These are phyloP conservation scores for Pyrenophora tritici-repentis DNA, from an alignment of 2,329 filamentous ascomycete species.

Conservation along the genomic window DNA sequence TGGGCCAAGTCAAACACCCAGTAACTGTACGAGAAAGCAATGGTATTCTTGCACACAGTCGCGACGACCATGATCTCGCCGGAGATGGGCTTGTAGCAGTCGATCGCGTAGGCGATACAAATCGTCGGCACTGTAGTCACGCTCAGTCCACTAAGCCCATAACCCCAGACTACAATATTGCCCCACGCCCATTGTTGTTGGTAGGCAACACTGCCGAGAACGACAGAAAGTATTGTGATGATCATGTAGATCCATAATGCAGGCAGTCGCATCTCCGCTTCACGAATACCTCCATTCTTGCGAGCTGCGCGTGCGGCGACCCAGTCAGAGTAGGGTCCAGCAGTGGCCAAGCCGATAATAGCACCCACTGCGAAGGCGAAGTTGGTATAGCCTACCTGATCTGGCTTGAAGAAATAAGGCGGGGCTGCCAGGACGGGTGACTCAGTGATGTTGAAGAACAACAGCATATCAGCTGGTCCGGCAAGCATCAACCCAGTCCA, in stretches of 20 bases:
- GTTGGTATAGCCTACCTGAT: conserved; percentile 57
- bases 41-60: conserved; percentile 53
- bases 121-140: conserved; percentile 53
- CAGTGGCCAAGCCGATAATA: conserved; percentile 59
- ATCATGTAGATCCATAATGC: conserved; percentile 54
- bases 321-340: conserved; percentile 63
- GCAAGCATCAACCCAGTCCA: conserved; percentile 45
- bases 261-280: conserved; percentile 63
- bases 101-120: conserved; percentile 52
- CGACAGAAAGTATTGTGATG: conserved; percentile 55
- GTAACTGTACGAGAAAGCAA: conserved; percentile 51
- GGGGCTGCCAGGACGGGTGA: conserved; percentile 53
- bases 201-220: conserved; percentile 57
- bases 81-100: conserved; percentile 54
- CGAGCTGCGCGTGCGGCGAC: conserved; percentile 59
- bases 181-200: conserved; percentile 56
- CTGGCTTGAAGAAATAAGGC: conserved; percentile 53
- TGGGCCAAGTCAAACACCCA: conserved; percentile 50
- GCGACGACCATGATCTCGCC: conserved; percentile 54
- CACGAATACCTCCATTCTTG: conserved; percentile 60
- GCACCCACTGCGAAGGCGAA: conserved; percentile 56
- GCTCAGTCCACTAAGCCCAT: conserved; percentile 50
- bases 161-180: conserved; percentile 55
- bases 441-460: conserved; percentile 59
- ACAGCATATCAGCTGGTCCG: conserved; percentile 49